Conservation (phyloP, 2,329 filamentous ascomycete genomes). For the Pyricularia grisea region DNA sequence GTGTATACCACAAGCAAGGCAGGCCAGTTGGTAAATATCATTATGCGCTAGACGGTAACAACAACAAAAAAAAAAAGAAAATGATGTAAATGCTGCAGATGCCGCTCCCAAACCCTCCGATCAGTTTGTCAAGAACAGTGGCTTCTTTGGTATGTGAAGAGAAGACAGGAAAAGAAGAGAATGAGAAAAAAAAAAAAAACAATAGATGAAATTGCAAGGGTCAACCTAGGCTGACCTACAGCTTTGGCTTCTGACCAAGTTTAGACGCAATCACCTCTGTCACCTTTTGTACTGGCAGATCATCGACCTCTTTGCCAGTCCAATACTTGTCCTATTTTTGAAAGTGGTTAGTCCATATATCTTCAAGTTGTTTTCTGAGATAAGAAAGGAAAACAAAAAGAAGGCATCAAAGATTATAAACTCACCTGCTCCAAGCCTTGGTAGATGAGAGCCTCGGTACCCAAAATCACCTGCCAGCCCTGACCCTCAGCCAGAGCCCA, state of each 20-base stretch:
- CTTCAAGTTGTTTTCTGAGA: too few species aligned
- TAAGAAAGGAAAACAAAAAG: not conserved
- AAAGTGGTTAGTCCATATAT: not conserved
- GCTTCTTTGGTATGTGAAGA: not conserved
- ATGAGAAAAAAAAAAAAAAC: not conserved
- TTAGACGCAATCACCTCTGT: slow-evolving; percentile 39
- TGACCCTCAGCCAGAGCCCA: slow-evolving; percentile 47
- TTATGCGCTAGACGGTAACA: not conserved
- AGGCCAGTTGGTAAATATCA: not conserved
- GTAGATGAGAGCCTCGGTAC: slow-evolving; percentile 69
- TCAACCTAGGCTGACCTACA: slow-evolving; percentile 8
- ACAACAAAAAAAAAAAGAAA: not conserved
- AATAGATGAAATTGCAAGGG: not conserved
- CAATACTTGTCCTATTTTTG: slow-evolving; percentile 37
- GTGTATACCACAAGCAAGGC: not conserved
- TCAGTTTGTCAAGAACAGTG: not conserved
- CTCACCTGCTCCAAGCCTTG: slow-evolving; percentile 60
- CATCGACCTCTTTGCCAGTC: slow-evolving; percentile 50
- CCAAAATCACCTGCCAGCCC: slow-evolving; percentile 66
- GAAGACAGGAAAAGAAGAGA: not conserved
- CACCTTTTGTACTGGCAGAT: slow-evolving; percentile 51
- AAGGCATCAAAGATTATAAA: not conserved
- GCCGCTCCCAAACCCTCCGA: not conserved
- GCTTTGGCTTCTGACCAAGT: slow-evolving; percentile 24
- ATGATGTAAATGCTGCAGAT: not conserved